phyloP scores from a whole-genome alignment of 2,329 filamentous ascomycete species.

The Aspergillus ustus region DNA sequence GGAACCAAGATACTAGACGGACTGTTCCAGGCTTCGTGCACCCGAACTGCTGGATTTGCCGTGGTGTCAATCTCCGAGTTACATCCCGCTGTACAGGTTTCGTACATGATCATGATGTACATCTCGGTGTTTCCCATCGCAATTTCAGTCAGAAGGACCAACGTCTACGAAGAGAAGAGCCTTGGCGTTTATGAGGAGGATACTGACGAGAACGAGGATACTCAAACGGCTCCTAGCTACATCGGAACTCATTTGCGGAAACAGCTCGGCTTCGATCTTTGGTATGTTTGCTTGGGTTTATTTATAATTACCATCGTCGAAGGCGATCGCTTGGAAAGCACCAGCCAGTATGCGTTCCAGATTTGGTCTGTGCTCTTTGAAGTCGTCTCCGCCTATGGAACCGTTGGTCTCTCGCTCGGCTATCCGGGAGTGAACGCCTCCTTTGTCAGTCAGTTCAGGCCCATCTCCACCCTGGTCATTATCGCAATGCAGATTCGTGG shows the following conservation, averaged over 20 bases:
- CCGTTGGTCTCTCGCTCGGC: slow-evolving; percentile 87
- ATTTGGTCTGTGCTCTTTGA: slow-evolving; percentile 79
- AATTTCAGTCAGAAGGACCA: slow-evolving; percentile 89
- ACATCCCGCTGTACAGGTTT: slow-evolving; percentile 91
- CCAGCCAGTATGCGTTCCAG: slow-evolving; percentile 63
- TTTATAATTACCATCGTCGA: slow-evolving; percentile 93
- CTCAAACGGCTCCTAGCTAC: slow-evolving; percentile 73
- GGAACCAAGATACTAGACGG: slow-evolving; percentile 82
- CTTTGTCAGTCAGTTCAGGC: slow-evolving; percentile 79
- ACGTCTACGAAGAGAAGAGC: slow-evolving; percentile 86
- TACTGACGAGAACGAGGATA: slow-evolving; percentile 56
- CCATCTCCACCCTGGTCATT: slow-evolving; percentile 69
- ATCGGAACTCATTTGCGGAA: slow-evolving; percentile 88
- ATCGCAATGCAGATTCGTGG: slow-evolving; percentile 70
- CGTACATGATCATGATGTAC: slow-evolving; percentile 99
- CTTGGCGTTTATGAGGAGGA: slow-evolving; percentile 73
- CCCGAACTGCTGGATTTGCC: slow-evolving; percentile 86
- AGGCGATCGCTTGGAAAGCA: slow-evolving; percentile 69
- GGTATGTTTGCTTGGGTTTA: slow-evolving; percentile 92
- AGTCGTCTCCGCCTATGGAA: slow-evolving; percentile 89
- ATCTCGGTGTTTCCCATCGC: slow-evolving; percentile 96
- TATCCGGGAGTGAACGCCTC: slow-evolving; percentile 76
- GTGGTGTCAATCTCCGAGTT: slow-evolving; percentile 75
- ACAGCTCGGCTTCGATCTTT: slow-evolving; percentile 95
- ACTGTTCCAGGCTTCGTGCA: slow-evolving; percentile 86